Evolutionary conservation across 2,329 filamentous ascomycete species (phyloP), one percentile per base, ranked within the genome.

Genomic region (Fusarium mangiferae): DNA sequence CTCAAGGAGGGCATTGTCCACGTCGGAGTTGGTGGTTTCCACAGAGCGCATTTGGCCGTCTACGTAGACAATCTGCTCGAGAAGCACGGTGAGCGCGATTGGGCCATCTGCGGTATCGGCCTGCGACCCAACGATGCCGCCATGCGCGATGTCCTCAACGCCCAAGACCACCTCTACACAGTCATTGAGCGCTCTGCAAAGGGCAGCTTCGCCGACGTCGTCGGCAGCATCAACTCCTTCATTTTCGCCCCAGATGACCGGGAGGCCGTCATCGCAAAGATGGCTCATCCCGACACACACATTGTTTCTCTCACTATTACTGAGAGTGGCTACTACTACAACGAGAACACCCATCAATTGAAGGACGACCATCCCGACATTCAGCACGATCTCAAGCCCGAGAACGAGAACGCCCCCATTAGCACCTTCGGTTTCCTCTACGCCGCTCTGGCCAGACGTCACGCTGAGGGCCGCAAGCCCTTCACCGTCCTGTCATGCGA

Each of bases 261-360:
- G 56, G 83, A 87, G 80, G 85, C 86, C 41, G 86, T 88, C 68
- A 84, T 88, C 38, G 84, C 83, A 76, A 88, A 88, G 83, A 87
- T 88, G 86, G 87, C 87, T 4, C 83, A 87, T 80, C 82, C 85
- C 0, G 86, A 88, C 75, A 88, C 87, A 18, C 85, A 83, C 77
- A 88, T 88, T 68, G 87, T 88, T 38, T 88, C 87, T 22, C 78
- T 88, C 78, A 88, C 87, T 76, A 88, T 88, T 78, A 88, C 87
- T 48, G 87, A 88, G 81, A 87, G 84, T 76, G 87, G 87, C 70
- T 88, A 88, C 84, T 88, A 86, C 82, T 88, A 88, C 82, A 87
- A 88, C 77, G 87, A 88, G 78, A 87, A 88, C 83, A 86, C 86
- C n/a, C 87, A 88, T 81, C 80, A 88, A 81, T 82, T 88, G 66